Conservation (phyloP, 192 early-diverging fungal genomes). For the Gonapodya sp. region DNA sequence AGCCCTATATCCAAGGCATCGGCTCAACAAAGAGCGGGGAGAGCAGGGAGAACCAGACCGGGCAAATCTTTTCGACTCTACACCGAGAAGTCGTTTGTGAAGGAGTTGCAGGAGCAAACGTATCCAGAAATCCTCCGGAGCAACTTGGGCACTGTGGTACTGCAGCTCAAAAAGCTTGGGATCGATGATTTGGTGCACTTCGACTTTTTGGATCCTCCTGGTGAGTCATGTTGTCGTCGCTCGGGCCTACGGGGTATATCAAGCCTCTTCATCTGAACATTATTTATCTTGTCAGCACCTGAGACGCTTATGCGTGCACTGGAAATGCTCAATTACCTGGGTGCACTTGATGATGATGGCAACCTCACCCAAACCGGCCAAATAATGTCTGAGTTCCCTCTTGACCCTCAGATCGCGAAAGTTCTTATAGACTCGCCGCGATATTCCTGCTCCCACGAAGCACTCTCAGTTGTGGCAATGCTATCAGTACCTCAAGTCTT, state of each 20-base stretch:
- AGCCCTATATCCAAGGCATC: conserved; percentile 91
- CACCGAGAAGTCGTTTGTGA: conserved; percentile 89
- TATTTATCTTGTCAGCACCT: conserved; percentile 48
- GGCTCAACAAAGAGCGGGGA: conserved; percentile 92
- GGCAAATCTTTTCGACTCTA: conserved; percentile 98
- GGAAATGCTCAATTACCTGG: conserved; percentile 90
- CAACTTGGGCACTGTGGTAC: conserved; percentile 90
- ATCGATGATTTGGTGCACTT: conserved; percentile 97
- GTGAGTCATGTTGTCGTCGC: conserved; percentile 17
- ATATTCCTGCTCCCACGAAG: conserved; percentile 86
- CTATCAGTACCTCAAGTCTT: conserved; percentile 82
- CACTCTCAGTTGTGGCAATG: conserved; percentile 89
- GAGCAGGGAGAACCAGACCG: conserved; percentile 95
- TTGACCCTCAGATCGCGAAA: conserved; percentile 93
- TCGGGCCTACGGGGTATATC: conserved; percentile 12
- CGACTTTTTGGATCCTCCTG: conserved; percentile 98
- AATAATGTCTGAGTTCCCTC: conserved; percentile 89
- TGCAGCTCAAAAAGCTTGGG: conserved; percentile 95
- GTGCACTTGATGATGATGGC: conserved; percentile 89
- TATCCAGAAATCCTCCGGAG: conserved; percentile 97
- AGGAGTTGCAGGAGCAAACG: conserved; percentile 92
- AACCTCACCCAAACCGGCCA: conserved; percentile 76
- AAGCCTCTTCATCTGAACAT: conserved; percentile 10
- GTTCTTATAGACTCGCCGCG: conserved; percentile 79
- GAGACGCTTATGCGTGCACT: conserved; percentile 97